Conservation (phyloP, 208 protist genomes). For the Polymyxa betae region DNA sequence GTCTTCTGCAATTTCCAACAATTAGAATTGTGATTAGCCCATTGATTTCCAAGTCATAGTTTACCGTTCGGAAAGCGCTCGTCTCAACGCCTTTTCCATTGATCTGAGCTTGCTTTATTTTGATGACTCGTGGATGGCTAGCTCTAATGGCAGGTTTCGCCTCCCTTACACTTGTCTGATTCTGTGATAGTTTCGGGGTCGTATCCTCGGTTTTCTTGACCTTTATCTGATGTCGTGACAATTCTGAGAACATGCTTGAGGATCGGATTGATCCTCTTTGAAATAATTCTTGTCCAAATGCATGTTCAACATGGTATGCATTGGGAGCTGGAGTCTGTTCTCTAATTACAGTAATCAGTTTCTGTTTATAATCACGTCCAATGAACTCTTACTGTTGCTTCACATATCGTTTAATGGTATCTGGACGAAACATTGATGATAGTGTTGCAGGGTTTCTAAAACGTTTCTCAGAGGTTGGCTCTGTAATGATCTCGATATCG, state of each 20-base stretch:
- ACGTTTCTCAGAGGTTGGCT: neutral
- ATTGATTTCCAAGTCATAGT: neutral
- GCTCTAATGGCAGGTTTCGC: neutral
- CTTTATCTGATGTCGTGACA: neutral
- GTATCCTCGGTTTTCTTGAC: neutral
- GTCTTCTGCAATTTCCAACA: neutral
- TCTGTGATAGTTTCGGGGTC: neutral
- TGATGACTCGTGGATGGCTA: conserved; percentile 29
- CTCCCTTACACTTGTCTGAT: neutral
- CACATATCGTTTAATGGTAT: neutral
- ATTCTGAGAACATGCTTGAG: conserved; percentile 10
- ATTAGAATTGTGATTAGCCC: neutral
- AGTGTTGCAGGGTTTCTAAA: neutral
- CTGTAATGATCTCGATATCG: no score
- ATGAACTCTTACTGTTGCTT: neutral
- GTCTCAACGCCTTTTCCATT: neutral
- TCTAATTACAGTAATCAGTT: neutral
- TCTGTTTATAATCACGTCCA: neutral
- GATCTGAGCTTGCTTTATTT: neutral
- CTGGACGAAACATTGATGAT: conserved; percentile 23
- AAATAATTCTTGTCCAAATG: neutral
- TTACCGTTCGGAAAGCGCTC: neutral
- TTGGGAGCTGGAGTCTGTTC: neutral
- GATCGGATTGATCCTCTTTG: conserved; percentile 25
- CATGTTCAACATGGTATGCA: neutral